Percentiles rank a stretch among this genome's conserved stretches.
phyloP scores from a whole-genome alignment of 164 flowering plant genomes.

The Liquidambar formosana region DNA sequence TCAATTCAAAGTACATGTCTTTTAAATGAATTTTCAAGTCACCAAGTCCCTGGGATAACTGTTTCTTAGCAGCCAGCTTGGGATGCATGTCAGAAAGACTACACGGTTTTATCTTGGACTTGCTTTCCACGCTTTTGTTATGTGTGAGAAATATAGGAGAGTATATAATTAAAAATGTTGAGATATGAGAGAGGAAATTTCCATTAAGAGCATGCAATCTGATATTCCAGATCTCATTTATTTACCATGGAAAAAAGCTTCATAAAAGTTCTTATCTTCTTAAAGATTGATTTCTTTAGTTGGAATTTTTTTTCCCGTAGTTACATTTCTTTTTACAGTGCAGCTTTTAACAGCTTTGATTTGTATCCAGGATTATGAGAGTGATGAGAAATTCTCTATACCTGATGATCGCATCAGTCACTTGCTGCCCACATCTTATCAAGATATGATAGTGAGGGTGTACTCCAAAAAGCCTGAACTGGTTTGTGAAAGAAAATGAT shows the following conservation, averaged over 20 bases:
- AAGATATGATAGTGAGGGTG: constrained; percentile 57
- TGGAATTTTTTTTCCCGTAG: not conserved
- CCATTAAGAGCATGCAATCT: not conserved
- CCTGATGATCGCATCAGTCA: constrained; percentile 49
- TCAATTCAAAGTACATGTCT: too few species aligned
- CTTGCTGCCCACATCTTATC: constrained; percentile 45
- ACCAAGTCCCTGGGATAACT: not conserved
- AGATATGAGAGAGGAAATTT: too few species aligned
- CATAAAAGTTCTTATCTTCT: not conserved
- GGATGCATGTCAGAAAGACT: not conserved
- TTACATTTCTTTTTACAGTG: not conserved
- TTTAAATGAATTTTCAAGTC: too few species aligned
- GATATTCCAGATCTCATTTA: not conserved
- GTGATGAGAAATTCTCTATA: constrained; percentile 43
- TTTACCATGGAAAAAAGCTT: not conserved
- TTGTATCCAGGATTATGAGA: constrained; percentile 47
- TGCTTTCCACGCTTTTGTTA: not conserved
- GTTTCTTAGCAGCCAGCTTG: not conserved
- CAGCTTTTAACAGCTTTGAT: constrained; percentile 5
- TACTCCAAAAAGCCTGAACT: constrained; percentile 53
- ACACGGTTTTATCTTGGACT: not conserved
- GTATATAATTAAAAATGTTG: not conserved
- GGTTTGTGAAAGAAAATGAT: constrained; percentile 28
- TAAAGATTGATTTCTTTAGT: too few species aligned
- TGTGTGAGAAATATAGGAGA: not conserved